Base-by-base conservation (phyloP, 208 protist species). In the Leishmania amazonensis region DNA sequence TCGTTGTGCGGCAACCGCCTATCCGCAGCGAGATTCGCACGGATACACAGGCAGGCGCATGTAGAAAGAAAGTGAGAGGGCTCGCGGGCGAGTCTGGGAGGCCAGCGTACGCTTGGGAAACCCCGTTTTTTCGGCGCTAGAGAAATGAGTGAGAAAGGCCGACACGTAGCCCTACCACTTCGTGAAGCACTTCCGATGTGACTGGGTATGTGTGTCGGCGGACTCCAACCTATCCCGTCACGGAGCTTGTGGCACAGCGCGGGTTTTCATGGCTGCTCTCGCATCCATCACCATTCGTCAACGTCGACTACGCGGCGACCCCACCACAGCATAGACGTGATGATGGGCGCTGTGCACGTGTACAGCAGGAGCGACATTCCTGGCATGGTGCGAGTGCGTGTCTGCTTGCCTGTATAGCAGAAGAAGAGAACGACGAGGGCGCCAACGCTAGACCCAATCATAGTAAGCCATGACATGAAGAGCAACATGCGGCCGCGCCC, bases 391-490 rank as follows among this genome's bases (percentile, higher is more conserved):
- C 83, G 81, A 40, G 72, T 68, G 51, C 93, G 85, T 7, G 53
- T 73, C 81, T 93, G 90, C 40, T 80, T 38, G 21, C 91, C 91
- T 1, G 84, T 89, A 70, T 91, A 95, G 49, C 64, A 90, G 57
- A 89, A 83, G 40, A 88, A 89, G 13, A 88, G 85, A 51, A 96
- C 72, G 0, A 79, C 78, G 24, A 98, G 86, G 17, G 93, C 85
- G 31, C 76, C 86, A 24, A 92, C 85, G 28, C 81, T 94, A 35
- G 93, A 92, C 58, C 79, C 80, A 57, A 96, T 89, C 85, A 94
- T 93, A 51, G 87, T 47, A 19, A 96, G 45, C 93, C 95, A 98
- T 38, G 89, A 78, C 49, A 92, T 81, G 81, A 96, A 96, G 53
- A 96, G 81, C 57, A 94, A 64, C 71, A 88, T 86, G 67, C 93